phyloP scores from a whole-genome alignment of 2,329 filamentous ascomycete genomes.

The Phoma sp. region DNA sequence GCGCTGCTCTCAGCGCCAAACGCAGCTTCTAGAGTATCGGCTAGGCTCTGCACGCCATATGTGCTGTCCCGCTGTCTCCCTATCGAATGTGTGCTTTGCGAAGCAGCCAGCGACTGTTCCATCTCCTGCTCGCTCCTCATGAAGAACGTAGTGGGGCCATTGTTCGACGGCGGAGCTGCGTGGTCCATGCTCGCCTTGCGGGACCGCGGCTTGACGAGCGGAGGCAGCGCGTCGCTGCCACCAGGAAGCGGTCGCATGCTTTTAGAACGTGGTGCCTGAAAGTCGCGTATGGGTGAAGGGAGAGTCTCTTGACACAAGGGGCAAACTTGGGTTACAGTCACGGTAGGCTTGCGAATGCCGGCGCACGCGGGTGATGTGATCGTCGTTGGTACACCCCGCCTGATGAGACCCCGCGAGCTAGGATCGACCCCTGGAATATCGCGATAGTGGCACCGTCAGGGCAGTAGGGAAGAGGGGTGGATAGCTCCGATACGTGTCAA shows the following conservation, averaged over 20 bases:
- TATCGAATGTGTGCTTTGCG: conserved; percentile 21
- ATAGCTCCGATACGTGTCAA: conserved; percentile 7
- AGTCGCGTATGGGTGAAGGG: conserved; percentile 2
- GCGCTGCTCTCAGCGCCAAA: conserved; percentile 42
- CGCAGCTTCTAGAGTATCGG: conserved; percentile 57
- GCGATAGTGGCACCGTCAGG: conserved; percentile 17
- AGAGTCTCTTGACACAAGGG: not conserved
- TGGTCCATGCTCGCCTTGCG: conserved; percentile 49
- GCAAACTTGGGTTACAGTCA: conserved; percentile 1
- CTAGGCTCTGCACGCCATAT: conserved; percentile 64
- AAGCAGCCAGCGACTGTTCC: conserved; percentile 47
- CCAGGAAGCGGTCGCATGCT: conserved; percentile 45
- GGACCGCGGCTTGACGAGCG: conserved; percentile 39
- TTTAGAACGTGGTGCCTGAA: not conserved
- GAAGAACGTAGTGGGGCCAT: conserved; percentile 64
- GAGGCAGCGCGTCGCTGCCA: conserved; percentile 42
- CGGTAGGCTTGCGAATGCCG: conserved; percentile 2
- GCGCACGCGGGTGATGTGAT: conserved; percentile 17
- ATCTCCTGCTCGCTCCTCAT: conserved; percentile 61
- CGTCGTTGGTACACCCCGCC: conserved; percentile 20
- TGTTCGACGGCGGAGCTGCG: conserved; percentile 33
- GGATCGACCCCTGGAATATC: conserved; percentile 19
- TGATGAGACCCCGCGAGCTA: conserved; percentile 24
- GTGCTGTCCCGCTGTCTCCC: conserved; percentile 50
- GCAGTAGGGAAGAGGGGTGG: not conserved